Percentiles rank a stretch among this genome's conserved stretches.
Evolutionary conservation across 768 basidiomycete species (phyloP).

Genomic region (Russula virescens): DNA sequence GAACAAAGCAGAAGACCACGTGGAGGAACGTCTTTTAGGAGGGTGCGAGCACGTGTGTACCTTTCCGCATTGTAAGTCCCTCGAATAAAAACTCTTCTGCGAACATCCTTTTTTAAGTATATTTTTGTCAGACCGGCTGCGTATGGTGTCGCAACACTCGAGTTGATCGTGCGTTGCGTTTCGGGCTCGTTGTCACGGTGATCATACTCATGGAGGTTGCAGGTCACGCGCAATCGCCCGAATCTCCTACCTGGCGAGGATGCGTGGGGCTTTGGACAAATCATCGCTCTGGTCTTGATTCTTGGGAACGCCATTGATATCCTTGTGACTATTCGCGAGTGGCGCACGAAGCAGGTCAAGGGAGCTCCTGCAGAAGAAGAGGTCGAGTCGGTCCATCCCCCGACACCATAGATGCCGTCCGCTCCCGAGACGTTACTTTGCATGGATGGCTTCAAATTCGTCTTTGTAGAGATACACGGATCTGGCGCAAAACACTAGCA

Average conservation of each 20-base stretch:
- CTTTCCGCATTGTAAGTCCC: not conserved
- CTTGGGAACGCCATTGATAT: slow-evolving; percentile 1
- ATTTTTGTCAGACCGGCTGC: not conserved
- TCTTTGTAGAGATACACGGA: no score
- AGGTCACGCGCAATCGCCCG: slow-evolving; percentile 6
- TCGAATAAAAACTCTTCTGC: not conserved
- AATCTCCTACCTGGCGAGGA: slow-evolving; percentile 5
- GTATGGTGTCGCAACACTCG: slow-evolving; percentile 8
- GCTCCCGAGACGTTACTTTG: not conserved
- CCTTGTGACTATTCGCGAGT: not conserved
- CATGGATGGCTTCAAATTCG: no score
- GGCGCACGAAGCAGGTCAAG: not conserved
- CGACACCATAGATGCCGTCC: not conserved
- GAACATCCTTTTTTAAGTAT: no score
- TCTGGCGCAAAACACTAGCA: no score
- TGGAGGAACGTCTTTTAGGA: no score
- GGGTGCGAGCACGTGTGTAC: not conserved
- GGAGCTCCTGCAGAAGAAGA: not conserved
- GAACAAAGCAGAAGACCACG: not conserved
- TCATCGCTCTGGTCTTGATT: slow-evolving; percentile 4
- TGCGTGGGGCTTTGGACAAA: slow-evolving; percentile 15
- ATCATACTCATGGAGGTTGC: not conserved
- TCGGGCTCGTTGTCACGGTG: not conserved
- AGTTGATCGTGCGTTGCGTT: slow-evolving; percentile 1
- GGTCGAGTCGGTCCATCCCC: no score